These are phyloP conservation scores for Leishmania major DNA, from an alignment of 208 protist species.

Conservation along the genomic window DNA sequence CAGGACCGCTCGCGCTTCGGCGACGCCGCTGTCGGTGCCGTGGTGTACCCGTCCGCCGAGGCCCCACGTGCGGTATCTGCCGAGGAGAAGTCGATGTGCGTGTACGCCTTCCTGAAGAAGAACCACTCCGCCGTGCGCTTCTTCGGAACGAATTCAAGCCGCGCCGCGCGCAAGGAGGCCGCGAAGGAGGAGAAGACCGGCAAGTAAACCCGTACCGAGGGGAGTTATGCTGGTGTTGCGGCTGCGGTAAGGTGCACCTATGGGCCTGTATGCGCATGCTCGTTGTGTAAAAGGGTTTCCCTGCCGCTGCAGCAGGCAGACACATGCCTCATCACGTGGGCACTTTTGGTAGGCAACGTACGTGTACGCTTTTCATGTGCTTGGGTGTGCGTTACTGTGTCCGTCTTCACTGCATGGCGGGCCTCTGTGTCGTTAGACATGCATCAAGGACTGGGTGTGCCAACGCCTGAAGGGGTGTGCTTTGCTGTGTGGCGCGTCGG, in stretches of 20 bases:
- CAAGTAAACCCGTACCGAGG: constrained; percentile 40
- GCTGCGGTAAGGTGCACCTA: background rate
- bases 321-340: background rate
- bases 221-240: background rate
- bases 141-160: too few species aligned
- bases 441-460: background rate
- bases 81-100: constrained; percentile 89
- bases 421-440: background rate
- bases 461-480: background rate
- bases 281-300: background rate
- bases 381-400: background rate
- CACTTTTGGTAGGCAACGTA: background rate
- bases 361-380: background rate
- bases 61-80: constrained; percentile 81
- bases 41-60: constrained; percentile 56
- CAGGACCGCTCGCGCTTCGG: constrained; percentile 79
- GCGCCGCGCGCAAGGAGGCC: constrained; percentile 78
- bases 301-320: background rate
- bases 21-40: constrained; percentile 67
- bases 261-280: background rate
- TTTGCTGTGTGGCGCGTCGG: background rate
- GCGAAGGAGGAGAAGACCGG: constrained; percentile 76
- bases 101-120: constrained; percentile 93
- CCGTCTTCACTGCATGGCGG: background rate
- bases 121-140: constrained; percentile 92